phyloP scores from a whole-genome alignment of 2,329 filamentous ascomycete species.

The Aureobasidium sp. region DNA sequence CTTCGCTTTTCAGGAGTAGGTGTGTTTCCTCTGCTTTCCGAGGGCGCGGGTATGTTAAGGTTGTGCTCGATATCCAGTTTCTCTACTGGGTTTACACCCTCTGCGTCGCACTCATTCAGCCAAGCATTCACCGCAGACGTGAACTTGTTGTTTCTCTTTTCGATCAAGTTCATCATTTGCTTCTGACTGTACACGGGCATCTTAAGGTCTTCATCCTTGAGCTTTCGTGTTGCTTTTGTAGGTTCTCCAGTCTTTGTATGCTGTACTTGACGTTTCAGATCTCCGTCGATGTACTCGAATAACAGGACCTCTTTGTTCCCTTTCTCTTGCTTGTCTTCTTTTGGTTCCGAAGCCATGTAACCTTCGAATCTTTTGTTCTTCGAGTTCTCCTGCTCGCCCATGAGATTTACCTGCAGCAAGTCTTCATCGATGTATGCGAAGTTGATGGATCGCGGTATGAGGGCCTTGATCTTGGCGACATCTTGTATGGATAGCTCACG shows the following conservation, averaged over 20 bases:
- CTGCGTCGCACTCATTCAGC: slow-evolving; percentile 61
- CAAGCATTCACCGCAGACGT: slow-evolving; percentile 67
- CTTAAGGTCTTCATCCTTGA: slow-evolving; percentile 71
- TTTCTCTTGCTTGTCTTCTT: slow-evolving; percentile 28
- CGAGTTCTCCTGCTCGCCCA: slow-evolving; percentile 56
- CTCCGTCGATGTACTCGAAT: slow-evolving; percentile 89
- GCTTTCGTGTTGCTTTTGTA: slow-evolving; percentile 56
- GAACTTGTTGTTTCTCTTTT: slow-evolving; percentile 83
- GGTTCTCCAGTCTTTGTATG: slow-evolving; percentile 66
- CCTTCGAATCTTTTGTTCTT: slow-evolving; percentile 42
- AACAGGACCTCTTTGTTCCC: slow-evolving; percentile 61
- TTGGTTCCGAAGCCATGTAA: slow-evolving; percentile 29
- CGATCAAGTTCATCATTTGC: slow-evolving; percentile 81
- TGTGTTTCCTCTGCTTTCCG: slow-evolving; percentile 34
- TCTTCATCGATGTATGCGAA: slow-evolving; percentile 83
- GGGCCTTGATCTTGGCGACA: slow-evolving; percentile 69
- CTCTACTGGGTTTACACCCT: slow-evolving; percentile 58
- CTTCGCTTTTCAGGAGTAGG: slow-evolving; percentile 31
- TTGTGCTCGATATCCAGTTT: slow-evolving; percentile 53
- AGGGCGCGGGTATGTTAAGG: slow-evolving; percentile 54
- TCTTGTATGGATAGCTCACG: slow-evolving; percentile 63
- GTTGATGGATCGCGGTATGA: slow-evolving; percentile 69
- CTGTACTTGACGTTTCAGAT: slow-evolving; percentile 71
- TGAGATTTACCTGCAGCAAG: slow-evolving; percentile 70
- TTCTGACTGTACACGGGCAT: slow-evolving; percentile 92